Evolutionary conservation across 805 yeast genomes (phyloP).

Genomic region (Monosporozyma servazzii): DNA sequence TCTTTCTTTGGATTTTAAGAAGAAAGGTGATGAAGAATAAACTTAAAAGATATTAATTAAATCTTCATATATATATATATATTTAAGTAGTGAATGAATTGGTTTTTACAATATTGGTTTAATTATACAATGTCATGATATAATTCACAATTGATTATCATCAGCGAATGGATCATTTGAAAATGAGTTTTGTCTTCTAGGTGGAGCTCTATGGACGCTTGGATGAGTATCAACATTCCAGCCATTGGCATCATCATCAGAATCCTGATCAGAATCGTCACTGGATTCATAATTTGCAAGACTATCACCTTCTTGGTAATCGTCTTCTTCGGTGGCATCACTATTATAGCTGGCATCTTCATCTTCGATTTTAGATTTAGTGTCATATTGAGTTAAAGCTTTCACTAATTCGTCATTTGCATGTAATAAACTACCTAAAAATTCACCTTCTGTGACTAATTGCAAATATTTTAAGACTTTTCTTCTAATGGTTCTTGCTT

Average conservation of each 20-base stretch:
- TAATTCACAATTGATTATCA: conserved; percentile 22
- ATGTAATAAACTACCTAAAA: conserved; percentile 73
- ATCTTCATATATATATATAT: neutral
- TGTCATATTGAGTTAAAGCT: conserved; percentile 62
- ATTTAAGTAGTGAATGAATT: neutral
- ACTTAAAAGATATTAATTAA: no score
- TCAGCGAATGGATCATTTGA: conserved; percentile 44
- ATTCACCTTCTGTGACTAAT: conserved; percentile 74
- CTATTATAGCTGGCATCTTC: conserved; percentile 36
- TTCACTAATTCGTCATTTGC: conserved; percentile 86
- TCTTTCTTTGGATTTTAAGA: conserved; percentile 57
- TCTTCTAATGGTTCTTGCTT: conserved; percentile 67
- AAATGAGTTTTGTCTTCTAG: neutral
- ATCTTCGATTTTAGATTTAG: conserved; percentile 35
- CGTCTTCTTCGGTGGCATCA: conserved; percentile 31
- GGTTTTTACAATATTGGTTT: neutral
- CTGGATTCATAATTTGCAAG: conserved; percentile 25
- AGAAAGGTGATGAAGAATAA: conserved; percentile 5
- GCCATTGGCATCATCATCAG: conserved; percentile 6
- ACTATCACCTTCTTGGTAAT: conserved; percentile 30
- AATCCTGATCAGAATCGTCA: conserved; percentile 15
- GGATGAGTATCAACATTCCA: conserved; percentile 1
- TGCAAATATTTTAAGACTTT: conserved; percentile 76
- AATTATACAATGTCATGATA: neutral
- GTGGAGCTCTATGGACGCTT: neutral